Evolutionary conservation across 2,329 filamentous ascomycete species (phyloP).

Genomic region (Neocatenulostroma microsporum): DNA sequence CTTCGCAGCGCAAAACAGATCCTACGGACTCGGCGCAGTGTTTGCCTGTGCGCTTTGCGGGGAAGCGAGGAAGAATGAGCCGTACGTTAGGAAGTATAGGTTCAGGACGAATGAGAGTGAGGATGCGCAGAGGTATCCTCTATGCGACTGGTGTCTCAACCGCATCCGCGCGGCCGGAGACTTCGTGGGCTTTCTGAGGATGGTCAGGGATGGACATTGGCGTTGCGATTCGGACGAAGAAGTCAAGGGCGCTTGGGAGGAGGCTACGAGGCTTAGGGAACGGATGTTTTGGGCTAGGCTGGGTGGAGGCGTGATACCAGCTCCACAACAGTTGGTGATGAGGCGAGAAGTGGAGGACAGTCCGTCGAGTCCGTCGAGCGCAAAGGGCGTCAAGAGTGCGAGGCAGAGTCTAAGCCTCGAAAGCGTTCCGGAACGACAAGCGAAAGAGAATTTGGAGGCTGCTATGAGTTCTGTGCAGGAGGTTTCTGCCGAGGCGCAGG

Average conservation of each 20-base stretch:
- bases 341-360: constrained; percentile 3
- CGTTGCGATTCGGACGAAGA: constrained; percentile 74
- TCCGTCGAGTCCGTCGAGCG: constrained; percentile 6
- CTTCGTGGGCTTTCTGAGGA: constrained; percentile 81
- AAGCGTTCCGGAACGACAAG: constrained; percentile 7
- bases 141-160: constrained; percentile 80
- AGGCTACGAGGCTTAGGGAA: constrained; percentile 80
- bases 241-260: constrained; percentile 86
- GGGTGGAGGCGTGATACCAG: constrained; percentile 80
- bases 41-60: constrained; percentile 82
- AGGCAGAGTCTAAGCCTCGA: constrained; percentile 8
- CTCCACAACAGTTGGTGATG: constrained; percentile 28
- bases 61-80: constrained; percentile 63
- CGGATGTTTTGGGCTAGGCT: constrained; percentile 96
- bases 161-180: constrained; percentile 84
- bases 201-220: constrained; percentile 90
- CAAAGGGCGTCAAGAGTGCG: constrained; percentile 7
- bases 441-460: constrained; percentile 1
- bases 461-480: neutral
- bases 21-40: constrained; percentile 41
- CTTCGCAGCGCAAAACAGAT: constrained; percentile 48
- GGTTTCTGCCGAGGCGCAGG: neutral
- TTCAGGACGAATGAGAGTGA: constrained; percentile 85
- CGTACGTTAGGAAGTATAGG: constrained; percentile 70
- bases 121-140: constrained; percentile 76